Evolutionary conservation across 2,329 filamentous ascomycete genomes (phyloP).

Genomic region (Fusarium guadeloupense): DNA sequence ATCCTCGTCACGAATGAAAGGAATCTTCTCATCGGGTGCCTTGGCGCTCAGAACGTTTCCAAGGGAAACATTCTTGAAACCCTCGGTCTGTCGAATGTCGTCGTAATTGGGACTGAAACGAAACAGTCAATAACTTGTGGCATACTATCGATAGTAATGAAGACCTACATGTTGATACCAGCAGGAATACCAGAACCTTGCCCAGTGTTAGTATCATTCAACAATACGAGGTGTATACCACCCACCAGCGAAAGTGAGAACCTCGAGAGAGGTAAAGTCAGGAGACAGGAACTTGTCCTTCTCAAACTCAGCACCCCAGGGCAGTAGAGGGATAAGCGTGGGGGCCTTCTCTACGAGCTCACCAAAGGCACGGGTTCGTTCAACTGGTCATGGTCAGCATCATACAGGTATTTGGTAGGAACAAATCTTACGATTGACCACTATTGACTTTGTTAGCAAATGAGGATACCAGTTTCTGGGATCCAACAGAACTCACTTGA

Average conservation of each 20-base stretch:
- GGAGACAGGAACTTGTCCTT: slow-evolving; percentile 96
- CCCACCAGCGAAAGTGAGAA: slow-evolving; percentile 74
- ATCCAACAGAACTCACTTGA: slow-evolving; percentile 55
- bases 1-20: slow-evolving; percentile 85
- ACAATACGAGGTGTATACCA: background rate
- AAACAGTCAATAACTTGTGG: slow-evolving; percentile 17
- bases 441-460: slow-evolving; percentile 39
- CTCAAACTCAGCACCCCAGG: slow-evolving; percentile 89
- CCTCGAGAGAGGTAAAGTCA: slow-evolving; percentile 94
- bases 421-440: slow-evolving; percentile 71
- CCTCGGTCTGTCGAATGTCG: slow-evolving; percentile 80
- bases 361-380: slow-evolving; percentile 87
- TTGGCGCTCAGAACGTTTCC: slow-evolving; percentile 94
- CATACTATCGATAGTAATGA: background rate
- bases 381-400: slow-evolving; percentile 56
- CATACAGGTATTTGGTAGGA: background rate
- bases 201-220: slow-evolving; percentile 46
- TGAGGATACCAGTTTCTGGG: background rate
- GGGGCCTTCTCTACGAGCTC: slow-evolving; percentile 85
- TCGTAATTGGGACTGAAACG: slow-evolving; percentile 70
- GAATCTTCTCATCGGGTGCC: slow-evolving; percentile 89
- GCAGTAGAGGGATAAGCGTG: slow-evolving; percentile 84
- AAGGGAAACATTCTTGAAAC: slow-evolving; percentile 93
- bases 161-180: slow-evolving; percentile 68
- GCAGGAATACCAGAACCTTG: slow-evolving; percentile 70